These are phyloP conservation scores for Breynia disticha DNA, from an alignment of 441 rosid genomes.

Conservation along the genomic window DNA sequence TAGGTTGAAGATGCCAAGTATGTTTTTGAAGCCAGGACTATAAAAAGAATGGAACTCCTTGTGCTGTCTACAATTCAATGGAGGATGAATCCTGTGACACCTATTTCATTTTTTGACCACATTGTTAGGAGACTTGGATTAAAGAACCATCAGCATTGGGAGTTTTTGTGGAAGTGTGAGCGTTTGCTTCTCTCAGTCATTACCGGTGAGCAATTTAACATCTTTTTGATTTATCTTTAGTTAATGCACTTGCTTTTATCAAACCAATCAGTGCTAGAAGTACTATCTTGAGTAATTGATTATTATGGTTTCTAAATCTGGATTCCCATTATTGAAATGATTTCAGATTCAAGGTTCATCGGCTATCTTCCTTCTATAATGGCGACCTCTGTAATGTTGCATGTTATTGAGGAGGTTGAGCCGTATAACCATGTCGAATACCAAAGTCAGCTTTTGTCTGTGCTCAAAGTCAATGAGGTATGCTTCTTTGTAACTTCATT, in stretches of 20 bases:
- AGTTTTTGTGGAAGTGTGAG: conserved; percentile 46
- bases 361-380: conserved; percentile 47
- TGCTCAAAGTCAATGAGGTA: conserved; percentile 44
- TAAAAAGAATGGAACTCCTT: conserved; percentile 64
- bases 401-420: conserved; percentile 31
- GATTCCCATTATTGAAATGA: conserved; percentile 5
- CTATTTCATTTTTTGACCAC: conserved; percentile 54
- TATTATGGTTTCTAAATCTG: background rate
- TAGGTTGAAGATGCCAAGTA: conserved; percentile 53
- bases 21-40: conserved; percentile 55
- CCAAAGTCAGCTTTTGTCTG: conserved; percentile 32
- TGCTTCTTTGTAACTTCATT: background rate
- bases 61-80: conserved; percentile 59
- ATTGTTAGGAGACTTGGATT: conserved; percentile 55
- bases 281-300: background rate
- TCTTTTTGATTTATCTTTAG: background rate
- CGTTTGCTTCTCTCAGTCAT: conserved; percentile 37
- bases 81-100: conserved; percentile 82
- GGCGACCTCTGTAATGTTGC: conserved; percentile 54
- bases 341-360: conserved; percentile 46
- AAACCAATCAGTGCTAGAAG: background rate
- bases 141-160: conserved; percentile 37
- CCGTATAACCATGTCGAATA: conserved; percentile 32
- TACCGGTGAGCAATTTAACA: conserved; percentile 31
- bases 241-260: conserved; percentile 3